Evolutionary conservation across 2,329 filamentous ascomycete species (phyloP), one percentile per base, ranked within the genome.

Genomic region (Talaromyces piceae): DNA sequence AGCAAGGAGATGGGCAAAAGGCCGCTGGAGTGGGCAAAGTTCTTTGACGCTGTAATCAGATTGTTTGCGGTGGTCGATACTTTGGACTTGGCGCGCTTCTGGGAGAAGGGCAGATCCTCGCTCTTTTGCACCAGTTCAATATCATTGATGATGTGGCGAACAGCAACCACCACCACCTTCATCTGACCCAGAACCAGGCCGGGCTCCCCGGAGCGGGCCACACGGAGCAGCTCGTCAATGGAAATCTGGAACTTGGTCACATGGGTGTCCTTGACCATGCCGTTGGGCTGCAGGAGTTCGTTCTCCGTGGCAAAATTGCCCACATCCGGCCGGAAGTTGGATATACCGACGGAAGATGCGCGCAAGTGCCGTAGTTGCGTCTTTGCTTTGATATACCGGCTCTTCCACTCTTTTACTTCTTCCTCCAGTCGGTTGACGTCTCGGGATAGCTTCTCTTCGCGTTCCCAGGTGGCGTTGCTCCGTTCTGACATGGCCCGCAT

Each of bases 31-130:
- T 82, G 79, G 28, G 87, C 85, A 67, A 93, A 95, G 64, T 95
- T 95, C 73, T 94, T 95, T 28, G 88, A 86, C 1, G 91, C 89
- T 2, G 91, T 97, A 62, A 97, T 96, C 52, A 98, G 77, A 63
- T 91, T 93, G 75, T 97, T 97, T 45, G 93, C 91, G 1, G 91
- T 95, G 2, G 86, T 86, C n/a, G 90, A 94, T 3, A 97, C 86
- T 53, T 86, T 85, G 46, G 81, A 79, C 69, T 88, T 94, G 54
- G 94, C 77, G 67, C 85, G 89, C 25, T 77, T 73, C 57, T 83
- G 82, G 56, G 84, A 75, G 57, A 82, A 79, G 31, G 72, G 67
- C 25, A 75, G 74, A 30, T 79, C 79, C 25, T 81, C 78, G 1
- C 75, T 68, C 11, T 79, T 74, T 44, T 80, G 77, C 49, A 84